Conservation (phyloP, 1,284 basidiomycete genomes). For the Ustilago loliicola region DNA sequence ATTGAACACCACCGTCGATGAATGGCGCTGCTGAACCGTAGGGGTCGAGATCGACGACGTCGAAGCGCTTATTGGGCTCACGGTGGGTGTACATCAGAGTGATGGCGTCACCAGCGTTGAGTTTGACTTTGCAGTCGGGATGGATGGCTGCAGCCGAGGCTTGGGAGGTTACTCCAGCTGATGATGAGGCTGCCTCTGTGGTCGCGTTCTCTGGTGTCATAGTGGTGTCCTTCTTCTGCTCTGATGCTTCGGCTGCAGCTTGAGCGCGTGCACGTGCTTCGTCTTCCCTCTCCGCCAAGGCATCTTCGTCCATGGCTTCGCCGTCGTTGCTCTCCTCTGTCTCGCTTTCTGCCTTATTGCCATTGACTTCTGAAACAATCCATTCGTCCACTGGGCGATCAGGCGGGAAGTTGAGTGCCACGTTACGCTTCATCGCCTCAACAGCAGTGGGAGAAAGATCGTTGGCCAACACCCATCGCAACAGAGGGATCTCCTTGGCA, state of each 20-base stretch:
- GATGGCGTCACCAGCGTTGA: constrained; percentile 68
- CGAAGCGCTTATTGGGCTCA: constrained; percentile 80
- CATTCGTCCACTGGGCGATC: constrained; percentile 68
- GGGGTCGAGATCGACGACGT: constrained; percentile 95
- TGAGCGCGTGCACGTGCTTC: constrained; percentile 21
- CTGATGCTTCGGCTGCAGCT: constrained; percentile 11
- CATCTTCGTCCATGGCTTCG: constrained; percentile 42
- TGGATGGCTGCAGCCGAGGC: constrained; percentile 47
- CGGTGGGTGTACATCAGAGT: constrained; percentile 92
- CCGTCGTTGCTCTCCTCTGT: neutral
- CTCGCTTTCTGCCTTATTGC: neutral
- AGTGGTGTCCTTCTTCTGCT: neutral
- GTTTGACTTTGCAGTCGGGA: constrained; percentile 65
- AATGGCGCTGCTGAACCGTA: constrained; percentile 98
- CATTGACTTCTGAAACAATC: constrained; percentile 30
- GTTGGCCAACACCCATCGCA: constrained; percentile 93
- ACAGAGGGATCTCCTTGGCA: constrained; percentile 93
- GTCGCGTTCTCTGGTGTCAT: neutral
- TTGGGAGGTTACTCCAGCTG: neutral
- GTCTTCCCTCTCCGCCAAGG: constrained; percentile 28
- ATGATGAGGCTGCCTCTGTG: neutral
- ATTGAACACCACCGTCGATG: constrained; percentile 95
- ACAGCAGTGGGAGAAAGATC: constrained; percentile 88
- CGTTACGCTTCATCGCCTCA: constrained; percentile 87
- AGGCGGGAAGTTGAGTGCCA: constrained; percentile 86